Conservation (phyloP, 2,329 filamentous ascomycete species). For the Corinectria fuckeliana region DNA sequence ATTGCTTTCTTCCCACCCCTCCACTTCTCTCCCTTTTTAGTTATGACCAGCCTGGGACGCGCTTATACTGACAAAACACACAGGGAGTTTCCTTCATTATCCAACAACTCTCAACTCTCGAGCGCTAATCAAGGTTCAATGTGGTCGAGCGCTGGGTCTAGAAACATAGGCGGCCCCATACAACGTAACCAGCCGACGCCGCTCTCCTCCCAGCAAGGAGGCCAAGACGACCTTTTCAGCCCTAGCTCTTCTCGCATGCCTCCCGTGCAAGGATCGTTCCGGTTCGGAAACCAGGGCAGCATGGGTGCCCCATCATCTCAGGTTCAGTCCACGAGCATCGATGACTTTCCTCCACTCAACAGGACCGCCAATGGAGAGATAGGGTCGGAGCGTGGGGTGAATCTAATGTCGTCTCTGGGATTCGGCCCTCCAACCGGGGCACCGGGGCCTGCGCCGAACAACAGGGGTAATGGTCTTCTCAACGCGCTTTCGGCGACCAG, state of each 20-base stretch:
- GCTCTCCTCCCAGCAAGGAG: slow-evolving; percentile 56
- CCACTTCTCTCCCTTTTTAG: not conserved
- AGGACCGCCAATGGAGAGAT: slow-evolving; percentile 64
- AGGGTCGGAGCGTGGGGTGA: slow-evolving; percentile 59
- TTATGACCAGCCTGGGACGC: not conserved
- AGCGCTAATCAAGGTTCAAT: slow-evolving; percentile 57
- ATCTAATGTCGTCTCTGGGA: slow-evolving; percentile 59
- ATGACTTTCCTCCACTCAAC: slow-evolving; percentile 69
- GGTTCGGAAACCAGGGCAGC: slow-evolving; percentile 58
- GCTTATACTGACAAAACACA: not conserved
- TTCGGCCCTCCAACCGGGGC: slow-evolving; percentile 57
- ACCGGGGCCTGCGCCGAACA: slow-evolving; percentile 45
- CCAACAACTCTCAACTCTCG: slow-evolving; percentile 63
- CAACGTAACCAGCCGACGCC: slow-evolving; percentile 60
- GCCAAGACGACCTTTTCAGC: slow-evolving; percentile 55
- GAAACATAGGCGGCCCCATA: slow-evolving; percentile 56
- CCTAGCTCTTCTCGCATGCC: slow-evolving; percentile 50
- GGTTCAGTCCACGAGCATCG: slow-evolving; percentile 55
- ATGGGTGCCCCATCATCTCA: slow-evolving; percentile 52
- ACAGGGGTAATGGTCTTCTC: slow-evolving; percentile 65
- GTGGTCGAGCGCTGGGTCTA: slow-evolving; percentile 59
- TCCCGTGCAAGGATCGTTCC: slow-evolving; percentile 56
- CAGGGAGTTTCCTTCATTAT: slow-evolving; percentile 72
- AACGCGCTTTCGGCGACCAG: slow-evolving; percentile 69
- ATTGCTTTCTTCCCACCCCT: slow-evolving; percentile 1